phyloP scores from a whole-genome alignment of 192 early-diverging fungal genomes.

The Entomortierella parvispora region DNA sequence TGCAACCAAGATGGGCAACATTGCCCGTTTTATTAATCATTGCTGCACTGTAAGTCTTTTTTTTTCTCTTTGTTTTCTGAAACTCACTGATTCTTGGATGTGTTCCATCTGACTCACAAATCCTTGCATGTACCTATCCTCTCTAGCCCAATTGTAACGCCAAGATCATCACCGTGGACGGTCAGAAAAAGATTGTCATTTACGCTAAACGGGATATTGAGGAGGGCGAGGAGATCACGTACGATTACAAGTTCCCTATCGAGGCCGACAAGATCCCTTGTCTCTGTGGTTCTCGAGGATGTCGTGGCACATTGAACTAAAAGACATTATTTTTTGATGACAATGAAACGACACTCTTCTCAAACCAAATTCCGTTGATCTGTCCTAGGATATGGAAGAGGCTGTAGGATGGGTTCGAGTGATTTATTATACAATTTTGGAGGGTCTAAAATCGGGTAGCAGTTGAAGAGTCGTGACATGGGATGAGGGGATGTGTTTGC shows the following conservation, averaged over 20 bases:
- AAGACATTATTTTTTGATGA: too few species aligned
- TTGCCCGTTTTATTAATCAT: constrained; percentile 99
- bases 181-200: constrained; percentile 96
- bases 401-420: too few species aligned
- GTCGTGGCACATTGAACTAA: constrained; percentile 83
- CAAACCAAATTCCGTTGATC: too few species aligned
- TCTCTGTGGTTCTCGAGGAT: constrained; percentile 87
- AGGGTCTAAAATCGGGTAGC: too few species aligned
- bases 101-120: too few species aligned
- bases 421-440: too few species aligned
- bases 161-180: constrained; percentile 91
- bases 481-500: too few species aligned
- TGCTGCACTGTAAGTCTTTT: constrained; percentile 83
- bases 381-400: too few species aligned
- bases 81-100: not conserved
- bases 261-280: constrained; percentile 99
- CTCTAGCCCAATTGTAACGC: constrained; percentile 97
- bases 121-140: constrained; percentile 2
- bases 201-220: constrained; percentile 96
- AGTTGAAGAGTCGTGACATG: too few species aligned
- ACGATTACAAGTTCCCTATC: constrained; percentile 97
- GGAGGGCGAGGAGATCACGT: constrained; percentile 97
- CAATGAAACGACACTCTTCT: too few species aligned
- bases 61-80: not conserved
- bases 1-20: constrained; percentile 96